Percentiles rank a stretch among this genome's conserved stretches.
Conservation (phyloP, 108 stramenopile species). For the Skeletonema grethae region DNA sequence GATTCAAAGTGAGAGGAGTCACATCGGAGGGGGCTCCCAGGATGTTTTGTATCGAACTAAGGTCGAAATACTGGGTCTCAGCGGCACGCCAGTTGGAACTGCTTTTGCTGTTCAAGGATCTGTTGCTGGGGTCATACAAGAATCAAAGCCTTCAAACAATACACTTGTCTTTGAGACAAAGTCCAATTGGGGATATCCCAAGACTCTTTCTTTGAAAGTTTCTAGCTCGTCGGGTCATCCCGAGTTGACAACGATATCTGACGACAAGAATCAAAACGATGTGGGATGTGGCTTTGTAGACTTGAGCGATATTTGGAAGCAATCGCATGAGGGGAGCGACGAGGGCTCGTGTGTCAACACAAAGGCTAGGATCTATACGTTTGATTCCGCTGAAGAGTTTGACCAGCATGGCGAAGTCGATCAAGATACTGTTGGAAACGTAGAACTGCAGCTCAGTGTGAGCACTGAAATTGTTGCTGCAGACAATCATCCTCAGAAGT, state of each 20-base stretch:
- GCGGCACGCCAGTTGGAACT: slow-evolving; percentile 16
- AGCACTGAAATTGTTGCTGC: slow-evolving; percentile 45
- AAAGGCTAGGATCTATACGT: slow-evolving; percentile 22
- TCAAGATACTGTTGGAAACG: slow-evolving; percentile 7
- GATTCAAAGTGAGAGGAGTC: not conserved
- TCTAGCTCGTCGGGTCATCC: slow-evolving; percentile 30
- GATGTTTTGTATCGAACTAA: slow-evolving; percentile 67
- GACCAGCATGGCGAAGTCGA: slow-evolving; percentile 69
- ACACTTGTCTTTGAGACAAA: slow-evolving; percentile 66
- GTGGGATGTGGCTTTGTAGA: slow-evolving; percentile 73
- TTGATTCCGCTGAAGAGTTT: slow-evolving; percentile 52
- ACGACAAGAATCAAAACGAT: slow-evolving; percentile 37
- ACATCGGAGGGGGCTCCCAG: slow-evolving; percentile 15
- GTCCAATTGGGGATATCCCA: slow-evolving; percentile 82
- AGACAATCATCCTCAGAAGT: slow-evolving; percentile 46
- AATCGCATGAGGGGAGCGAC: not conserved
- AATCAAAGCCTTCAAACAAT: slow-evolving; percentile 50
- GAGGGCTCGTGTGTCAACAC: slow-evolving; percentile 9
- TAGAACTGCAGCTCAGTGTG: slow-evolving; percentile 67
- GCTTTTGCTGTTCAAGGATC: slow-evolving; percentile 61
- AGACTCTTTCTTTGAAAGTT: slow-evolving; percentile 67
- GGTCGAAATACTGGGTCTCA: slow-evolving; percentile 56
- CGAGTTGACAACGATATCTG: slow-evolving; percentile 19
- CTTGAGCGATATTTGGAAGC: slow-evolving; percentile 60
- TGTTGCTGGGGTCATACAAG: slow-evolving; percentile 64